Base-by-base conservation (phyloP, 768 basidiomycete genomes). In the Phlebiopsis gigantea region DNA sequence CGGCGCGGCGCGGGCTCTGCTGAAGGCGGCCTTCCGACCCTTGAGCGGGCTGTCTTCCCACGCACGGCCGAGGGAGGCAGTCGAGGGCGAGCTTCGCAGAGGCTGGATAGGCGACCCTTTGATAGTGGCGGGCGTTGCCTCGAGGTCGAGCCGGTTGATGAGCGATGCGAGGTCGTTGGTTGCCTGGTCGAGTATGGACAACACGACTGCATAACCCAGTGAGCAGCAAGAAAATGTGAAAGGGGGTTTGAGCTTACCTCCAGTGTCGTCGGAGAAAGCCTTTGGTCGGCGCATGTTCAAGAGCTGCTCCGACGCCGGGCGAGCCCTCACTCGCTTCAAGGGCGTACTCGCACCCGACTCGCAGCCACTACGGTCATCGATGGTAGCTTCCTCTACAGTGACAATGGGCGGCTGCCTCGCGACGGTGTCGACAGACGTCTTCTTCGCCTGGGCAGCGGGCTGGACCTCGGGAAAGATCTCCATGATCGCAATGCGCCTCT, bases 101-200 rank as follows among this genome's bases (percentile, higher is more conserved):
- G 56, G 52, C 17, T 54, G 51, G 30, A 61, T 28, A 17, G 73
- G 69, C 0, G 76, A 75, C 29, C 69, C 72, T 24, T 71, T 69
- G 22, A 77, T 69, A 2, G 82, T 77, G 2, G 75, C 74, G 0
- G 89, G 90, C 0, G 90, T 92, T 4, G 88, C 87, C 65, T 90
- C 83, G 3, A 93, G 74, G 61, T 91, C 87, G n/a, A 93, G 76
- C n/a, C 80, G 79, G 59, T 85, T 88, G 67, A 93, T 88, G 3
- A 93, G 73, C 55, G 81, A 81, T 0, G 87, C 90, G 3, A 93
- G 78, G 42, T 92, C 90, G 50, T 88, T 82, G 0, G 90, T 92
- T 0, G 87, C 90, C 0, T 88, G 87, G 60, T 86, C 86, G n/a
- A 91, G 72, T 28, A 89, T 78, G 0, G 84, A 87, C 1, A 90